These are phyloP conservation scores for Paraglomus brasilianum DNA, from an alignment of 192 early-diverging fungal genomes.

Conservation along the genomic window DNA sequence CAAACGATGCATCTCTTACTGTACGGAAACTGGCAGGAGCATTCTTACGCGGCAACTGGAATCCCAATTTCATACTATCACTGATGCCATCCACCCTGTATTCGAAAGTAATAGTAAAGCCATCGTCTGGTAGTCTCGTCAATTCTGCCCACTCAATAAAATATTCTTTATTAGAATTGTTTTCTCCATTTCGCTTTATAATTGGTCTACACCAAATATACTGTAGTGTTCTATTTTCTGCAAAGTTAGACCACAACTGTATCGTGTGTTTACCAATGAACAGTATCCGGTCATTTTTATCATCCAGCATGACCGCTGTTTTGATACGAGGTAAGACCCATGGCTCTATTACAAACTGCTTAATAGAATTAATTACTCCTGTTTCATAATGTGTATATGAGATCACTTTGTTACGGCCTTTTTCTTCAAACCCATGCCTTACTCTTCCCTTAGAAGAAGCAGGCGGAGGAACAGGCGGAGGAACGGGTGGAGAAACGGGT, in stretches of 20 bases:
- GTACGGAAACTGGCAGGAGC: background rate
- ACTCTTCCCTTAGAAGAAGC: no score
- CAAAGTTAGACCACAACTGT: constrained; percentile 7
- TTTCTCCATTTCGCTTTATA: background rate
- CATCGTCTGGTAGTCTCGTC: background rate
- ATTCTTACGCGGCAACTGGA: background rate
- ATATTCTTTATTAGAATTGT: no score
- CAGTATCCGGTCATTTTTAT: background rate
- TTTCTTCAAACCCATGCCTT: no score
- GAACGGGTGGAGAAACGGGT: no score
- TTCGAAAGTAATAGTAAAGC: background rate
- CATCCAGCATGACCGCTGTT: constrained; percentile 6
- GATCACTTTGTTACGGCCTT: no score
- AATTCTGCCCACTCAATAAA: no score
- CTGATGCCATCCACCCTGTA: background rate
- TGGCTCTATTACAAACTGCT: background rate
- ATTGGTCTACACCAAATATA: constrained; percentile 17
- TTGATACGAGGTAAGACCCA: constrained; percentile 9
- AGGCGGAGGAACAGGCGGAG: no score
- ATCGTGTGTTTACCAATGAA: constrained; percentile 18
- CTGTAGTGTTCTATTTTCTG: background rate
- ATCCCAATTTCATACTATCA: background rate
- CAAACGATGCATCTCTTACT: background rate
- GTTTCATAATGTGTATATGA: no score
- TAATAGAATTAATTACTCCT: no score